Percentiles rank a stretch among this genome's conserved stretches.
These are phyloP conservation scores for Aspergillus latus DNA, from an alignment of 2,329 filamentous ascomycete genomes.

Conservation along the genomic window DNA sequence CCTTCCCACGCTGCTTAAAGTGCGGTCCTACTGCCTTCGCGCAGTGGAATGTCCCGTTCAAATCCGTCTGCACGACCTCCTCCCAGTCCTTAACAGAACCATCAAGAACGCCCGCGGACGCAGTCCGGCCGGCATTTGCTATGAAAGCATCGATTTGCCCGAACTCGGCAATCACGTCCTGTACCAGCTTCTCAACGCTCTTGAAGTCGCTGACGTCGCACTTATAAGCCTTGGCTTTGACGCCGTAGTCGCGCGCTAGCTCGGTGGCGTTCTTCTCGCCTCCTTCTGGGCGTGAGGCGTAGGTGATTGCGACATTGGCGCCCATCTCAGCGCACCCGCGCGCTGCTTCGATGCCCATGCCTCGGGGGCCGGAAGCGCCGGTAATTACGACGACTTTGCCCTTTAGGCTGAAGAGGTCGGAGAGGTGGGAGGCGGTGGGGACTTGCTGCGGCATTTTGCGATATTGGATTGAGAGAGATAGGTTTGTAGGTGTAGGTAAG, in stretches of 20 bases:
- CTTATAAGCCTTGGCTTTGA: constrained; percentile 69
- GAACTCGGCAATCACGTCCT: constrained; percentile 66
- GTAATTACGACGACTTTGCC: constrained; percentile 51
- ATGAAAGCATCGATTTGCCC: constrained; percentile 67
- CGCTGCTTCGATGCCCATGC: constrained; percentile 67
- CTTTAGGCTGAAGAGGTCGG: constrained; percentile 49
- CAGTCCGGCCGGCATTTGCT: constrained; percentile 70
- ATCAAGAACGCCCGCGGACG: constrained; percentile 67
- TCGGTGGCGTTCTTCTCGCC: constrained; percentile 67
- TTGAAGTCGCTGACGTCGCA: constrained; percentile 60
- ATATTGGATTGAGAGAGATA: neutral
- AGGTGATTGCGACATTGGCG: constrained; percentile 66
- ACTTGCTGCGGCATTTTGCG: constrained; percentile 41
- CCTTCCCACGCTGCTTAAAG: constrained; percentile 65
- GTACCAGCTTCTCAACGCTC: constrained; percentile 57
- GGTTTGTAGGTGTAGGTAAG: neutral
- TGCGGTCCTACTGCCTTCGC: constrained; percentile 84
- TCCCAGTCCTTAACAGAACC: constrained; percentile 70
- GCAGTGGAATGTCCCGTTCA: constrained; percentile 83
- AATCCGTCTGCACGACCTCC: constrained; percentile 78
- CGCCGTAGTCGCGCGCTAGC: constrained; percentile 58
- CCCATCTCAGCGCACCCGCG: constrained; percentile 65
- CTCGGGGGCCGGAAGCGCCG: constrained; percentile 59
- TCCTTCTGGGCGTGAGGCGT: constrained; percentile 60
- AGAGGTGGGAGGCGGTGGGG: constrained; percentile 34